Evolutionary conservation across 2,329 filamentous ascomycete genomes (phyloP).

Genomic region (Pyricularia grisea): DNA sequence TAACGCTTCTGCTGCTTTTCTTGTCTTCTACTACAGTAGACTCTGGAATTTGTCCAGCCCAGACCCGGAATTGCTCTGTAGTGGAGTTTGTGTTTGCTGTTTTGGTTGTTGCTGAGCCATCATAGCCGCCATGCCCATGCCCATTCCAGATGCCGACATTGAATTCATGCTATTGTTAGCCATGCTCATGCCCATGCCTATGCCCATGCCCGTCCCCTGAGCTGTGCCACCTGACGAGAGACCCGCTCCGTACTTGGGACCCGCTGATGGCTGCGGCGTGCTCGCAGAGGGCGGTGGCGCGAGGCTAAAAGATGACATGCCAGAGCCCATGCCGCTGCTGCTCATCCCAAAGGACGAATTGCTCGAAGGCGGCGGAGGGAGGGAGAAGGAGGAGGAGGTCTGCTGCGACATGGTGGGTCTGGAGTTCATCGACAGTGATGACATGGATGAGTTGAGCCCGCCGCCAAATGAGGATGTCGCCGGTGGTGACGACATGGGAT

Average conservation of each 20-base stretch:
- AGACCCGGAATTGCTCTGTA: constrained; percentile 27
- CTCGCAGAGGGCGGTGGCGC: constrained; percentile 29
- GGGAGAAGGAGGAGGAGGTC: constrained; percentile 42
- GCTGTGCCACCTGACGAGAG: constrained; percentile 7
- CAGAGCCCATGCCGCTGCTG: constrained; percentile 3
- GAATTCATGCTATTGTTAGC: constrained; percentile 14
- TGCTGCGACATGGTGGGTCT: constrained; percentile 18
- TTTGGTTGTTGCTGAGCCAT: constrained; percentile 14
- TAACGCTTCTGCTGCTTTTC: not conserved
- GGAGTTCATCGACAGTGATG: constrained; percentile 34
- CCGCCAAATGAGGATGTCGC: constrained; percentile 21
- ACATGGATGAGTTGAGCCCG: constrained; percentile 33
- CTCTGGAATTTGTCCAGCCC: constrained; percentile 62
- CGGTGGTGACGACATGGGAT: constrained; percentile 15
- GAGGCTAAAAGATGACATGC: constrained; percentile 35
- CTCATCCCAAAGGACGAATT: constrained; percentile 10
- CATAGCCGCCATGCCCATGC: constrained; percentile 15
- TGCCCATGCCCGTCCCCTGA: constrained; percentile 13
- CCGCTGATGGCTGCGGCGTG: constrained; percentile 8
- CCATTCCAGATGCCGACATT: constrained; percentile 12
- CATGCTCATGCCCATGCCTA: constrained; percentile 7
- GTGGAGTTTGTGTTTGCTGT: constrained; percentile 18
- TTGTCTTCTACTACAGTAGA: constrained; percentile 34
- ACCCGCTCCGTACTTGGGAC: constrained; percentile 15
- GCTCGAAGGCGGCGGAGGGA: constrained; percentile 42